Base-by-base conservation (phyloP, 2,329 filamentous ascomycete genomes). In the Penicillium sp. region DNA sequence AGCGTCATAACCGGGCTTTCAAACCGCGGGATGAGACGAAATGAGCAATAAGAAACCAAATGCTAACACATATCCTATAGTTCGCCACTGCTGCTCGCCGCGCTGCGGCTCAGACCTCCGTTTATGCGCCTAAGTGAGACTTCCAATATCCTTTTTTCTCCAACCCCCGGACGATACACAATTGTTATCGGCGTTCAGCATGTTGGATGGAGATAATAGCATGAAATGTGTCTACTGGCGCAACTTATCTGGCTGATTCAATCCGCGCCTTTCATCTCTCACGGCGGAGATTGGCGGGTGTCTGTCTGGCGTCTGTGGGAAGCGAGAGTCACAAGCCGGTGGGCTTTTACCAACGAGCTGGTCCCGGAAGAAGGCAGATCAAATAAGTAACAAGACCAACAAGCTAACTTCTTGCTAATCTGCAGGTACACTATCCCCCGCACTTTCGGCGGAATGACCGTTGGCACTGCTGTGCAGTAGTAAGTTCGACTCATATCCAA, bases 71-170 rank as follows among this genome's bases (percentile, higher is more conserved):
- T 11, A 30, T 36, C 38, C 19, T 47, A 56, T 47, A 71, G 68
- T 71, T 73, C 66, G 63, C 67, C 59, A 62, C 70, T 51, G 68
- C 70, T 48, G 60, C 68, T 58, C 70, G 69, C 61, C 70, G 70
- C 47, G 68, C 69, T 55, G 70, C 68, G 61, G 66, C 65, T 71
- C 71, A 78, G 67, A 75, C 78, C 57, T 83, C 80, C 69, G 79
- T 78, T 53, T 84, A 80, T 67, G 82, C 79, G 51, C 83, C 83
- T 57, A 78, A 81, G 82, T 86, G 78, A 71, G 73, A 66, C 44
- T 27, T 58, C 62, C 53, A 42, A 27, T 30, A 35, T 4, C 14
- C 39, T 30, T 9, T 9, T 26, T 7, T 23, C 34, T 27, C 39
- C 47, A 35, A 42, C 51, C 26, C 53, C 46, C 30, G 39, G 11